Evolutionary conservation across 495 filamentous ascomycete species (phyloP), one percentile per base, ranked within the genome.

Genomic region (Trichoderma erinaceum): DNA sequence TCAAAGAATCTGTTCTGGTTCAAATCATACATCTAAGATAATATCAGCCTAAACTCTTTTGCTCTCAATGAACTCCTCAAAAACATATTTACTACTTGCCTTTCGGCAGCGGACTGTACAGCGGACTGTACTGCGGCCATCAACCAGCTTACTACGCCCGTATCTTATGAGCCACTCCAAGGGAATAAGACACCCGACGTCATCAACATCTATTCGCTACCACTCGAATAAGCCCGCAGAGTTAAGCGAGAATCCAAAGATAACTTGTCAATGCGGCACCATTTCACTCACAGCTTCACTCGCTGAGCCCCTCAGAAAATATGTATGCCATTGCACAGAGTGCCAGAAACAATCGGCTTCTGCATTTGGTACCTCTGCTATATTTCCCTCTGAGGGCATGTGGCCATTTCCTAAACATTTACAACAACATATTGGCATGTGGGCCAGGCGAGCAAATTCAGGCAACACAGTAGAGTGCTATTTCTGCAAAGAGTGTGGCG

Each of bases 241-340:
- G 18, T 46, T 46, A 18, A 46, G 12, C 7, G 50, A 25, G 25
- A 64, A 64, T 16, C 61, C 56, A 18, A 72, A 77, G 10, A 72
- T 79, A 35, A 68, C 72, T 50, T 89, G 86, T 70, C 83, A 87
- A 73, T 89, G 86, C 74, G 76, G 78, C 41, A 68, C 75, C 66
- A 73, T 87, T 21, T 68, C 74, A 27, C 85, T 88, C 70, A 70
- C 74, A 13, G 81, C 82, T 10, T 79, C 85, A 15, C 70, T 74
- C 2, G 66, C 76, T 29, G 56, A 72, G 15, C 82, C 82, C 0
- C 71, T 83, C 12, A 70, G 72, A 0, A 67, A 87, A 23, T 87
- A 82, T 76, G 77, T 82, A 75, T 88, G 86, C 73, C 86, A 88
- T 75, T 89, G 86, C 77, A 81, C 78, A 61, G 80, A 87, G 69